phyloP scores from a whole-genome alignment of 495 filamentous ascomycete genomes.

The Neurospora terricola region DNA sequence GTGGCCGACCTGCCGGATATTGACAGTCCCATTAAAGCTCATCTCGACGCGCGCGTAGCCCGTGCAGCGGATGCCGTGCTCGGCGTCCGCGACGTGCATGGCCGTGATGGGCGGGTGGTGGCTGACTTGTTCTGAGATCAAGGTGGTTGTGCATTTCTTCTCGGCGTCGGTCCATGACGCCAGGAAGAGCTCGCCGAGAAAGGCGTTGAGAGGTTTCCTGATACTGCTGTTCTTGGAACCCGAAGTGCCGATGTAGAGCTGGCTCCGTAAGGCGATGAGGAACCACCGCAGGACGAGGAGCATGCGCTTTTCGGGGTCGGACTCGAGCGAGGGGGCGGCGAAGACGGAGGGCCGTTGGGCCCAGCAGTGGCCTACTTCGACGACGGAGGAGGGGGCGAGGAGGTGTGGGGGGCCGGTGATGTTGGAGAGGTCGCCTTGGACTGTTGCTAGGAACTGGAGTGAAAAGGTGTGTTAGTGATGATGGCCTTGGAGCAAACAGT shows the following conservation, averaged over 20 bases:
- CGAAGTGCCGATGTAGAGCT: conserved; percentile 42
- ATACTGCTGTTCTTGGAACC: conserved; percentile 13
- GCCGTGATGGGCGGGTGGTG: conserved; percentile 94
- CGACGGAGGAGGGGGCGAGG: conserved; percentile 66
- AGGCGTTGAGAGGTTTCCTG: conserved; percentile 88
- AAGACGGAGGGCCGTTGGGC: conserved; percentile 72
- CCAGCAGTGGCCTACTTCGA: conserved; percentile 84
- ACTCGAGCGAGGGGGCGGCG: conserved; percentile 65
- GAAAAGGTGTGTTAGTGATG: conserved; percentile 4
- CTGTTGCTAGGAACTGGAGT: conserved; percentile 62
- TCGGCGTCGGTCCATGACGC: conserved; percentile 79
- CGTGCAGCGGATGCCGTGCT: conserved; percentile 64
- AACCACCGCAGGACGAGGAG: conserved; percentile 78
- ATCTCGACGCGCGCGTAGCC: conserved; percentile 87
- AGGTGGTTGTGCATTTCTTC: conserved; percentile 92
- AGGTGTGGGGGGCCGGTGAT: conserved; percentile 82
- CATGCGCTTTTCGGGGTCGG: conserved; percentile 58
- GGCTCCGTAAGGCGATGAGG: conserved; percentile 68
- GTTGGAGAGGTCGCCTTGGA: conserved; percentile 78
- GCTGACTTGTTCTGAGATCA: conserved; percentile 97
- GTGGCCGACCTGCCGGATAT: conserved; percentile 77
- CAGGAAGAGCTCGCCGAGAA: conserved; percentile 84
- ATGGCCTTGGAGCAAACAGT: not conserved
- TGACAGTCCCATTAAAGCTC: conserved; percentile 66
- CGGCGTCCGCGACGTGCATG: conserved; percentile 66